Conservation (phyloP, 1,139 yeast species). For the Nakaseomyces bracarensis region DNA sequence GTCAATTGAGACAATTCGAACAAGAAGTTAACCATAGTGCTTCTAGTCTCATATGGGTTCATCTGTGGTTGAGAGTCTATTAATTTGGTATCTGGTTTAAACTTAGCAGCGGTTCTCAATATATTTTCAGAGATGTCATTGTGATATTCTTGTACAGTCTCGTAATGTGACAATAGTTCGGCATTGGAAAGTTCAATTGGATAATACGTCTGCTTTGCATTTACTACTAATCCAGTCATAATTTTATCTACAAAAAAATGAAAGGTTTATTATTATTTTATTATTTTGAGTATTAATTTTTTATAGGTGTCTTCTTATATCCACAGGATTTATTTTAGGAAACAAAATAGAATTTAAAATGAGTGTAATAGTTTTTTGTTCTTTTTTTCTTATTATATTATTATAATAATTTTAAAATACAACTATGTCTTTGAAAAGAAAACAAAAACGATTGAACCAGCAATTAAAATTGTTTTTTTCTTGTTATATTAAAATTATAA, state of each 20-base stretch:
- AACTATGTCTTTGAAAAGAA: neutral
- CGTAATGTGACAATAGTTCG: constrained; percentile 44
- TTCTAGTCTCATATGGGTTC: constrained; percentile 74
- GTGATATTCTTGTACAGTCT: constrained; percentile 44
- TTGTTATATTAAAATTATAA: neutral
- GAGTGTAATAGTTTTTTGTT: too few species aligned
- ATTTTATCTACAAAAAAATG: too few species aligned
- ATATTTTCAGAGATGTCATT: constrained; percentile 42
- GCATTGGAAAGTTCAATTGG: constrained; percentile 43
- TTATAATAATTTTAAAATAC: neutral
- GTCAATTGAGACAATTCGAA: constrained; percentile 52
- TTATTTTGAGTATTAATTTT: too few species aligned
- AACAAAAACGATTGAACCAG: neutral
- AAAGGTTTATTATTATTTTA: too few species aligned
- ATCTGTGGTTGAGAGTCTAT: constrained; percentile 90
- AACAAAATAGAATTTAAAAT: too few species aligned
- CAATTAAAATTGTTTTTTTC: neutral
- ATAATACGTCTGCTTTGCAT: constrained; percentile 38
- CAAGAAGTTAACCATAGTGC: constrained; percentile 48
- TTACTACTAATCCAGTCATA: constrained; percentile 30
- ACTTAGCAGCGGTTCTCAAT: constrained; percentile 33
- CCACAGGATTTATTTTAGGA: too few species aligned
- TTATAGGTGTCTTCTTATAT: too few species aligned
- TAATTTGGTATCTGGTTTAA: constrained; percentile 51
- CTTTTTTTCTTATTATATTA: neutral